Base-by-base conservation (phyloP, 1,284 basidiomycete genomes). In the Puccinia polysora region DNA sequence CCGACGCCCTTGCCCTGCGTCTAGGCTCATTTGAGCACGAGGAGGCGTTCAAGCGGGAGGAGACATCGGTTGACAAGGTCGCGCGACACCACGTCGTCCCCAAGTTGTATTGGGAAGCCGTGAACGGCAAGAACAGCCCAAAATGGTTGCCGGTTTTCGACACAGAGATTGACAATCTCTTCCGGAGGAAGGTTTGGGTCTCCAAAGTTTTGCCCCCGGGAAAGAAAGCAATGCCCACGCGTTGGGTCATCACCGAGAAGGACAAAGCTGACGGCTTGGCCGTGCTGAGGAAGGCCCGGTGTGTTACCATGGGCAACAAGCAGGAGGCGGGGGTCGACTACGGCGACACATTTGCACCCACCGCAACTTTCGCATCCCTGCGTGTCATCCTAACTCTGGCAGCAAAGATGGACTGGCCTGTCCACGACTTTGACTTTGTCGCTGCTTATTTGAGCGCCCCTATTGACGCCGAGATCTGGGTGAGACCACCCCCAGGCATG, bases 391-490 rank as follows among this genome's bases (percentile, higher is more conserved):
- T 58, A 1, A 18, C 38, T 1, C 25, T 67, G 7, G 65, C 65
- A 3, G 52, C 52, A 8, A 23, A 1, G 8, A 38, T 20, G 7
- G 2, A 23, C 10, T 67, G 65, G 65, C 65, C 49, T 4, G 38
- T 40, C 25, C 53, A 55, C 8, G 4, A n/a, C 2, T 67, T 67
- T 18, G 38, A 67, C 25, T 40, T 67, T 28, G 53, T 53, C 6
- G 52, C 65, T 2, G 65, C 65, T 36, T 67, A 67, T 14, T 52
- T 67, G 2, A 50, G 55, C 50, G 36, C 49, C 6, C 47, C 34
- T n/a, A 38, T 67, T 4, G 49, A 55, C 15, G 49, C 36, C 15
- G 65, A 67, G 15, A 30, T 65, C 1, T 65, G 64, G 64, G 64
- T 65, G 3, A 14, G n/a, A 38, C 7, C 28, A 10, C 64, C 64